Evolutionary conservation across 1,284 basidiomycete species (phyloP).

Genomic region (Apiotrichum siamense): DNA sequence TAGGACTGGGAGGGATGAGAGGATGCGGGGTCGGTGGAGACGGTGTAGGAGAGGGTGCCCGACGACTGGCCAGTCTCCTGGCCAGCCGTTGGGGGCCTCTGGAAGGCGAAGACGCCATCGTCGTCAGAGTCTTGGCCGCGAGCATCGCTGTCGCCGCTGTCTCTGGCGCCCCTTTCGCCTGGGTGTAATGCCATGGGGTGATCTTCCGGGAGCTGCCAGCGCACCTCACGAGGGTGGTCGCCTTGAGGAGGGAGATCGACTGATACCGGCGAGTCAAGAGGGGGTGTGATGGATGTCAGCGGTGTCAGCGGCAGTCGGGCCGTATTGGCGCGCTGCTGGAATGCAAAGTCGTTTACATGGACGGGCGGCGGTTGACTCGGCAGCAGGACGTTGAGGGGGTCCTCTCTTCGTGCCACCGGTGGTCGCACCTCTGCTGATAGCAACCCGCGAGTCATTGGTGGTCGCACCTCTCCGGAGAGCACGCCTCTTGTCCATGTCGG

Average conservation of each 20-base stretch:
- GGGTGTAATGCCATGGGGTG: too few species aligned
- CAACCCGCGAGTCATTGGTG: not conserved
- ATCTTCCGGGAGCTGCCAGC: not conserved
- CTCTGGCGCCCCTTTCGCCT: too few species aligned
- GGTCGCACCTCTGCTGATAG: not conserved
- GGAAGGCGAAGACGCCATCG: conserved; percentile 41
- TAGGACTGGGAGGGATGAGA: too few species aligned
- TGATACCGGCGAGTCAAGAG: not conserved
- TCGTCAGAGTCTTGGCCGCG: conserved; percentile 12
- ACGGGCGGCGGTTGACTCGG: too few species aligned
- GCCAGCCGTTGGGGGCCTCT: conserved; percentile 38
- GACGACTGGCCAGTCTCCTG: not conserved
- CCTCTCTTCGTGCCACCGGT: too few species aligned
- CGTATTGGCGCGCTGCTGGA: too few species aligned
- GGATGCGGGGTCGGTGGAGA: not conserved
- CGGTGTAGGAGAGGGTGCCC: not conserved
- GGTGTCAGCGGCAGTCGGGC: too few species aligned
- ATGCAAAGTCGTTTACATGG: not conserved
- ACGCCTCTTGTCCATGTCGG: not conserved
- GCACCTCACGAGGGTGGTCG: not conserved
- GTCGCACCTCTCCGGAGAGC: not conserved
- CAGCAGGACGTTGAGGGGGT: too few species aligned
- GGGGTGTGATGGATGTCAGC: not conserved
- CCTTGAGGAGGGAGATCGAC: not conserved
- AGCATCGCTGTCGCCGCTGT: too few species aligned